Percentiles rank a stretch among this genome's conserved stretches.
phyloP scores from a whole-genome alignment of 257 asterid species.

The Eucommia ulmoides region DNA sequence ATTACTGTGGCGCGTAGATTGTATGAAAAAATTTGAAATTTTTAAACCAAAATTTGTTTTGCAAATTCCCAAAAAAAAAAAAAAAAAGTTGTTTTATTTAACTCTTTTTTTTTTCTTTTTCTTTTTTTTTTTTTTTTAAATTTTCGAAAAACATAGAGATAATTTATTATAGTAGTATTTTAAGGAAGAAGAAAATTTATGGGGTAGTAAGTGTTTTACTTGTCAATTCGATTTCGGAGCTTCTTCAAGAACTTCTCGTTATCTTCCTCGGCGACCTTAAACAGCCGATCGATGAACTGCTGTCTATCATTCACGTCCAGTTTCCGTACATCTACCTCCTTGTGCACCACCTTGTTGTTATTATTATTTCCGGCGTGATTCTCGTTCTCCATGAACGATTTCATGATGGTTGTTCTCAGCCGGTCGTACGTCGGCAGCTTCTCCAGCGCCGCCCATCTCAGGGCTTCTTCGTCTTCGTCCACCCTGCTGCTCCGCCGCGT shows the following conservation, averaged over 20 bases:
- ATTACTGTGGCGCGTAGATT: too few relatives aligned
- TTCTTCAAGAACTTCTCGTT: slow-evolving; percentile 50
- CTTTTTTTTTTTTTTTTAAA: too few relatives aligned
- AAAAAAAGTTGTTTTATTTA: too few relatives aligned
- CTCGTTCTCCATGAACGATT: neutral
- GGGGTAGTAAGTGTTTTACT: too few relatives aligned
- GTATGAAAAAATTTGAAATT: too few relatives aligned
- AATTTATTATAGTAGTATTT: too few relatives aligned
- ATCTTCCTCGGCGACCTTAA: slow-evolving; percentile 58
- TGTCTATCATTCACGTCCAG: slow-evolving; percentile 29
- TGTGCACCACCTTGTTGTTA: slow-evolving; percentile 7
- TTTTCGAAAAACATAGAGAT: too few relatives aligned
- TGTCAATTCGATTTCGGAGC: slow-evolving; percentile 41
- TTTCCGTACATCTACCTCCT: slow-evolving; percentile 45
- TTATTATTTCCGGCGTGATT: neutral
- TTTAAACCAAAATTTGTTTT: too few relatives aligned
- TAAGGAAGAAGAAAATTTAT: too few relatives aligned
- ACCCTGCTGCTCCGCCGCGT: neutral
- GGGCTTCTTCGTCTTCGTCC: neutral
- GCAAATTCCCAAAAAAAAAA: too few relatives aligned
- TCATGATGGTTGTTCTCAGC: neutral
- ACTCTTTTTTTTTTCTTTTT: too few relatives aligned
- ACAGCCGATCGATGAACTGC: slow-evolving; percentile 40
- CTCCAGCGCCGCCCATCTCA: neutral
- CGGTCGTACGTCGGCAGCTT: neutral